Evolutionary conservation across 2,329 filamentous ascomycete species (phyloP).

Genomic region (Neoscytalidium dimidiatum): DNA sequence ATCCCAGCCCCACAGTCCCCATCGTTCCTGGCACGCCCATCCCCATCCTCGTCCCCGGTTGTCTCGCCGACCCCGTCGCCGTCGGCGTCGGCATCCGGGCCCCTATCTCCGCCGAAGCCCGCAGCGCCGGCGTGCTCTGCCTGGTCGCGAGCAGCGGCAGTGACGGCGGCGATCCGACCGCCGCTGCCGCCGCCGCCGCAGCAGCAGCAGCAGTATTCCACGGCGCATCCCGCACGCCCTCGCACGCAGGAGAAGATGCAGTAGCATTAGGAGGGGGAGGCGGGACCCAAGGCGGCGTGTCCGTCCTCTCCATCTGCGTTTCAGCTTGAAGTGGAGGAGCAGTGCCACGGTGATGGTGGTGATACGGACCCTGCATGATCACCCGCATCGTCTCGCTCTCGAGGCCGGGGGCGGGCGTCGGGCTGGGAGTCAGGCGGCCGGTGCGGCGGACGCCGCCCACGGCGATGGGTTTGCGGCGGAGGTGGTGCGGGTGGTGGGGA

Average conservation of each 20-base stretch:
- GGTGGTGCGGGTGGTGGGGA: constrained; percentile 21
- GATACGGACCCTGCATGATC: constrained; percentile 20
- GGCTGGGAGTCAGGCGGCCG: neutral
- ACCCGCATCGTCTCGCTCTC: constrained; percentile 20
- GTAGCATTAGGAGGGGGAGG: neutral
- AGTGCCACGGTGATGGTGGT: neutral
- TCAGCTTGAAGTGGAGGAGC: no score
- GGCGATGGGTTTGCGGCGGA: constrained; percentile 20
- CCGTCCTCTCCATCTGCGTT: no score
- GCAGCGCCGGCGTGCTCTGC: constrained; percentile 18
- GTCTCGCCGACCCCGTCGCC: neutral
- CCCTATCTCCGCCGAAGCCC: no score
- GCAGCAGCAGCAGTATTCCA: no score
- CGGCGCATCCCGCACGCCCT: neutral
- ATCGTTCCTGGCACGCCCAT: no score
- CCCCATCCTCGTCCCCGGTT: no score
- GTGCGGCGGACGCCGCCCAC: neutral
- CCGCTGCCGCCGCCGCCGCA: no score
- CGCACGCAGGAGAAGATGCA: neutral
- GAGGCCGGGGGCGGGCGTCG: neutral
- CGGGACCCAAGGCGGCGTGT: neutral
- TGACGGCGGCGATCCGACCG: neutral
- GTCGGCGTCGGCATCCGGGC: no score
- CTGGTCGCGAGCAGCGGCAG: constrained; percentile 19
- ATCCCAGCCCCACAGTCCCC: neutral